Base-by-base conservation (phyloP, 805 yeast species). In the Cyberlindnera bimundalis region DNA sequence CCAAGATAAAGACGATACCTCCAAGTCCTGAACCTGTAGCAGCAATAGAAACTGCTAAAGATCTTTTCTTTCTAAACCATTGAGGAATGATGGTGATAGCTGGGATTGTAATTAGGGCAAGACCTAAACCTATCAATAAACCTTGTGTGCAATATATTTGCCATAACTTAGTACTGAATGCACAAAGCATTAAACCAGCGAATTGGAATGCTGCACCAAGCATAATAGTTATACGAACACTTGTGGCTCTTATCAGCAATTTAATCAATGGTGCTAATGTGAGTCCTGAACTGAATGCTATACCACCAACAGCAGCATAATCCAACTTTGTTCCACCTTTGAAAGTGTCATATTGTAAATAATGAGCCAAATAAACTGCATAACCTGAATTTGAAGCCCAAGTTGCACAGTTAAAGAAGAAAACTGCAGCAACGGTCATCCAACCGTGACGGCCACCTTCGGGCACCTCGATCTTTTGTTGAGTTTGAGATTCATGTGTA, bases 141-240 rank as follows among this genome's bases (percentile, higher is more conserved):
- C 91, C 90, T 60, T 84, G 90, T 2, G 88, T 77, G 37, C 79
- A 54, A 51, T 71, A 80, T 18, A 84, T 55, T 46, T 84, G 78
- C 89, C 90, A 83, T 19, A 78, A 53, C 31, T 68, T 67, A 7
- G 67, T 72, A 4, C 81, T 58, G 53, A 71, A 81, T 9, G 83
- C 76, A 2, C 89, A 87, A 46, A 83, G 52, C 45, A 84, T 50
- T 15, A 73, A 66, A 0, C 81, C 84, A 0, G 70, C 67, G 43
- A 79, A 74, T 52, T 80, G 78, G 16, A 73, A 32, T 2, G 65
- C 44, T 9, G 70, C 63, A 2, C 91, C 93, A 6, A 74, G 18
- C 0, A 62, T 39, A 58, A 76, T 67, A 3, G 77, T 65, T 3
- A 53, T 34, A 48, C 67, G 68, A 40, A 73, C 60, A 2, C 85